Conservation (phyloP, 371 early-diverging fungal species). For the Blakeslea trispora region DNA sequence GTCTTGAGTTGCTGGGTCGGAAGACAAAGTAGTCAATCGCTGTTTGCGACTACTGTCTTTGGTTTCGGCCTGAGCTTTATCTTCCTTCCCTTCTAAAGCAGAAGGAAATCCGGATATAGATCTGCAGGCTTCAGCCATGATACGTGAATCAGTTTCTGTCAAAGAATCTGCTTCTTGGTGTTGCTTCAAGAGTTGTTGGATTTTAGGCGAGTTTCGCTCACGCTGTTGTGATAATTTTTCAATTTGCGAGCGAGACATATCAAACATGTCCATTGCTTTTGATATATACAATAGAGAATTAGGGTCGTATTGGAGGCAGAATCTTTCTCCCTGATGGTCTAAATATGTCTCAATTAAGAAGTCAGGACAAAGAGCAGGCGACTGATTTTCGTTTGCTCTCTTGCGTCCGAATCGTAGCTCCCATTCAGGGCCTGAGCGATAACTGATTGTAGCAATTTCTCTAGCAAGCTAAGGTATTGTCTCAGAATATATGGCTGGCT, state of each 20-base stretch:
- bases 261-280: conserved; percentile 98
- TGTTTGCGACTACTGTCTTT: conserved; percentile 8
- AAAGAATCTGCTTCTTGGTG: conserved; percentile 4
- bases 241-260: conserved; percentile 70
- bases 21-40: conserved; percentile 29
- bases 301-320: conserved; percentile 91
- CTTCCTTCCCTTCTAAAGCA: conserved; percentile 36
- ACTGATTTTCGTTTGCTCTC: conserved; percentile 67
- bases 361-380: conserved; percentile 89
- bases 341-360: conserved; percentile 94
- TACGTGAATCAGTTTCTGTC: conserved; percentile 7
- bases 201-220: conserved; percentile 33
- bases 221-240: conserved; percentile 50
- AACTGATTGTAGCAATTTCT: conserved; percentile 83
- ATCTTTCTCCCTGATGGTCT: conserved; percentile 94
- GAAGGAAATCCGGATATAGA: conserved; percentile 31
- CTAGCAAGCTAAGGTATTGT: conserved; percentile 64
- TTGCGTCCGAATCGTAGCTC: conserved; percentile 91
- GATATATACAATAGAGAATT: conserved; percentile 93
- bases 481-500: neutral
- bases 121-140: conserved; percentile 34
- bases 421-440: conserved; percentile 97
- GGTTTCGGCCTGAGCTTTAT: neutral
- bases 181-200: conserved; percentile 30
- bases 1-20: conserved; percentile 56